These are phyloP conservation scores for Starmerella floricola DNA, from an alignment of 805 yeast species.

Conservation along the genomic window DNA sequence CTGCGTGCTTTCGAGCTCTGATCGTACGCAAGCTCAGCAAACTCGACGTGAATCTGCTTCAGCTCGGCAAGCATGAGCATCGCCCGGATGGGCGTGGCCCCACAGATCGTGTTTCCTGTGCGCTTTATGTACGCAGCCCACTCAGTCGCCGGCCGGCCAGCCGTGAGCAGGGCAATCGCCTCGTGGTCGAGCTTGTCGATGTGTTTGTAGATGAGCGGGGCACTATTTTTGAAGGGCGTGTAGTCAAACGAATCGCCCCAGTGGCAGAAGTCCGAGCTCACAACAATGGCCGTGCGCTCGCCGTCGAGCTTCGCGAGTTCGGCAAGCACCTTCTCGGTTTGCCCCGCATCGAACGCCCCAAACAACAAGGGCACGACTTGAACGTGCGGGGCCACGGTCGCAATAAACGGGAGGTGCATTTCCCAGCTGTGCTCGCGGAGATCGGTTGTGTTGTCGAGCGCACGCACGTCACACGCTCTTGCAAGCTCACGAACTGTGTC, in stretches of 20 bases:
- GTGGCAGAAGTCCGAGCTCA: constrained; percentile 90
- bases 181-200: constrained; percentile 59
- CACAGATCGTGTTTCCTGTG: constrained; percentile 89
- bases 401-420: constrained; percentile 76
- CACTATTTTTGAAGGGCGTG: constrained; percentile 9
- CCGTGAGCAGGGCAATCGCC: constrained; percentile 53
- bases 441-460: constrained; percentile 41
- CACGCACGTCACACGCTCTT: constrained; percentile 8
- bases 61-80: constrained; percentile 44
- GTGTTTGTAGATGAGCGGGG: constrained; percentile 48
- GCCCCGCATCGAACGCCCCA: constrained; percentile 43
- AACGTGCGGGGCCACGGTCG: constrained; percentile 31
- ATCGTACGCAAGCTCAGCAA: constrained; percentile 66
- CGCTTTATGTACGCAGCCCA: constrained; percentile 57
- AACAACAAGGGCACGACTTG: constrained; percentile 68
- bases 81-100: constrained; percentile 68
- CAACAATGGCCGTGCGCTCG: constrained; percentile 53
- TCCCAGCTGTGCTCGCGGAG: constrained; percentile 86
- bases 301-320: constrained; percentile 42
- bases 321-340: constrained; percentile 34
- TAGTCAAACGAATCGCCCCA: constrained; percentile 70
- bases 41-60: constrained; percentile 26
- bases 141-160: constrained; percentile 38
- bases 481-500: constrained; percentile 22
- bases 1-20: constrained; percentile 52